These are phyloP conservation scores for Mycosphaerella arachidis DNA, from an alignment of 2,329 filamentous ascomycete species.

Conservation along the genomic window DNA sequence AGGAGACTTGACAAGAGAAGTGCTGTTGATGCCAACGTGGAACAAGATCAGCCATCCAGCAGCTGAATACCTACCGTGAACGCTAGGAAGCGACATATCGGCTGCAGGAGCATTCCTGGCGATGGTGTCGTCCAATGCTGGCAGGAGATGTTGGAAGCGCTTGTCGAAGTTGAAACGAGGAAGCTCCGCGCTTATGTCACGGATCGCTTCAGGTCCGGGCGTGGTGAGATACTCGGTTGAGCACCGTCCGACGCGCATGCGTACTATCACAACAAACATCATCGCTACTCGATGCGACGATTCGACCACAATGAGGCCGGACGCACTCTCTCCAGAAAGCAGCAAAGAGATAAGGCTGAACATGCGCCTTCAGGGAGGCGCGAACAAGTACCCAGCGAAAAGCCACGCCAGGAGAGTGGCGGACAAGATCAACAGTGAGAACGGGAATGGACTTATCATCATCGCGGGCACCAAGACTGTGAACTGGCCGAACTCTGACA, in stretches of 20 bases:
- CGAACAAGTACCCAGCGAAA: constrained; percentile 71
- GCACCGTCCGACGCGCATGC: neutral
- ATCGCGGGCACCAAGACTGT: constrained; percentile 57
- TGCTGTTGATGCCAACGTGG: neutral
- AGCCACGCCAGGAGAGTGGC: constrained; percentile 76
- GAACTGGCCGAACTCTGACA: constrained; percentile 65
- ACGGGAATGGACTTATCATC: constrained; percentile 71
- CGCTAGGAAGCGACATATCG: neutral
- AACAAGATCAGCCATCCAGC: neutral
- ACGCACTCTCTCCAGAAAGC: neutral
- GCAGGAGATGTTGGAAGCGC: neutral
- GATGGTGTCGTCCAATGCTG: neutral
- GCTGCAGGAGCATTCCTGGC: neutral
- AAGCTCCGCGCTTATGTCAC: neutral
- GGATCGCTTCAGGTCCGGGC: too few species aligned
- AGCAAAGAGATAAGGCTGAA: neutral
- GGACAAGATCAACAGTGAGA: constrained; percentile 61
- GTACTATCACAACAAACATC: neutral
- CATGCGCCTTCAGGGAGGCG: neutral
- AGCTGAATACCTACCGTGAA: neutral
- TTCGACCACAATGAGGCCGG: neutral
- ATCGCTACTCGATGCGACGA: neutral
- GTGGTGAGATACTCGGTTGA: neutral
- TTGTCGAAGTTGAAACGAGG: neutral
- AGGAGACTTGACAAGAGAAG: too few species aligned